These are phyloP conservation scores for Apiotrichum gracile DNA, from an alignment of 1,284 basidiomycete genomes.

Conservation along the genomic window DNA sequence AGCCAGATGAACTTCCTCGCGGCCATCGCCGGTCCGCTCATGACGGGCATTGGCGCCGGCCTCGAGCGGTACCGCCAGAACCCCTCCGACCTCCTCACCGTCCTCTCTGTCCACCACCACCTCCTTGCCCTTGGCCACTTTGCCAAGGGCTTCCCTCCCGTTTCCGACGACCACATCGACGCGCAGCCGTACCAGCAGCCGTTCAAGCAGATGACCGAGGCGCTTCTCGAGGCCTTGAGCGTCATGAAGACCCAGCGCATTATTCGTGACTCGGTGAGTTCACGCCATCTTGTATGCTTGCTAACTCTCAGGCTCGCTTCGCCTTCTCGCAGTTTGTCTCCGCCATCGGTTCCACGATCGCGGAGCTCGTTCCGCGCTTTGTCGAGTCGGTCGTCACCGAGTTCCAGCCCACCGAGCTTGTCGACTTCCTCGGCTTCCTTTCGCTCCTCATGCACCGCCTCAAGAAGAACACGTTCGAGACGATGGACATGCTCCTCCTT, in stretches of 20 bases:
- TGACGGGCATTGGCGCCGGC: constrained; percentile 67
- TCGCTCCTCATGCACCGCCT: constrained; percentile 85
- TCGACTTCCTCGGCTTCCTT: constrained; percentile 94
- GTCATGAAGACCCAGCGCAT: constrained; percentile 81
- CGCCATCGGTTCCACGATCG: constrained; percentile 69
- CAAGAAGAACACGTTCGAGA: constrained; percentile 55
- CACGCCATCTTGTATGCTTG: neutral
- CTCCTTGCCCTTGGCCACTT: constrained; percentile 93
- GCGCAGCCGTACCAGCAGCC: constrained; percentile 69
- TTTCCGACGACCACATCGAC: constrained; percentile 64
- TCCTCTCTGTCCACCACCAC: constrained; percentile 88
- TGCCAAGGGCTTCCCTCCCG: constrained; percentile 94
- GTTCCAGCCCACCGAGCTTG: constrained; percentile 85
- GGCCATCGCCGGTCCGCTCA: constrained; percentile 73
- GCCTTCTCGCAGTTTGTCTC: constrained; percentile 91
- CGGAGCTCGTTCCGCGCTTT: constrained; percentile 50
- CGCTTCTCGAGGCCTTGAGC: constrained; percentile 79
- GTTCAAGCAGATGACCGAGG: constrained; percentile 82
- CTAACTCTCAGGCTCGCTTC: constrained; percentile 61
- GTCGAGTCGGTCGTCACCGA: constrained; percentile 85
- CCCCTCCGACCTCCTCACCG: constrained; percentile 50
- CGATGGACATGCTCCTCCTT: constrained; percentile 83
- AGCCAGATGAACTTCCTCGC: constrained; percentile 67
- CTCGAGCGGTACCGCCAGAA: constrained; percentile 52
- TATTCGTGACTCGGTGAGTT: constrained; percentile 83